Evolutionary conservation across 2,329 filamentous ascomycete species (phyloP).

Genomic region (Helotiales sp.): DNA sequence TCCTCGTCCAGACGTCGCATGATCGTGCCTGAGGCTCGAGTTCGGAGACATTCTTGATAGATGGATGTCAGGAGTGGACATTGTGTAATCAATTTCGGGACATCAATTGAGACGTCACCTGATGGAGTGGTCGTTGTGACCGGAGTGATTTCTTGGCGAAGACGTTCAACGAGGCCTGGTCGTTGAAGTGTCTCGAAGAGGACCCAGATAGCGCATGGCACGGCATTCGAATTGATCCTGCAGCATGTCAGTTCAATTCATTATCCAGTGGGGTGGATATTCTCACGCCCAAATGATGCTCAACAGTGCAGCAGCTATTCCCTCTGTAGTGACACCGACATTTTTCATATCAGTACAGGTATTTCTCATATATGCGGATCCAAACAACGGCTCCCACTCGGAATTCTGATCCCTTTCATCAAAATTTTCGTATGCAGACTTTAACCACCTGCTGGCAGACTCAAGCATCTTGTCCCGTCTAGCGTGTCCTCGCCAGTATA

Average conservation of each 20-base stretch:
- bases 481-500: constrained; percentile 8
- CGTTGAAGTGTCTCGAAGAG: constrained; percentile 17
- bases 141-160: constrained; percentile 14
- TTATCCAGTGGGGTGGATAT: neutral
- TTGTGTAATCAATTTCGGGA: constrained; percentile 11
- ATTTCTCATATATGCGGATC: constrained; percentile 12
- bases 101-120: constrained; percentile 10
- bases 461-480: constrained; percentile 15
- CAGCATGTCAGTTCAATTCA: neutral
- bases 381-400: constrained; percentile 20
- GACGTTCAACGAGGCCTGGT: constrained; percentile 12
- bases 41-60: constrained; percentile 16
- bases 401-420: constrained; percentile 7
- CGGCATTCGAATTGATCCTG: constrained; percentile 20
- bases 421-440: constrained; percentile 9
- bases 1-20: constrained; percentile 11
- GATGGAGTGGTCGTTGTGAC: neutral
- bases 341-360: constrained; percentile 1
- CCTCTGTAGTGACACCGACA: constrained; percentile 10
- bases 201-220: constrained; percentile 21
- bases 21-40: constrained; percentile 11
- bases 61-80: constrained; percentile 15
- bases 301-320: constrained; percentile 12
- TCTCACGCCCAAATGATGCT: constrained; percentile 17
- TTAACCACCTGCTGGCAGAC: constrained; percentile 10